Base-by-base conservation (phyloP, 2,329 filamentous ascomycete species). In the Penicillium verrucosum region DNA sequence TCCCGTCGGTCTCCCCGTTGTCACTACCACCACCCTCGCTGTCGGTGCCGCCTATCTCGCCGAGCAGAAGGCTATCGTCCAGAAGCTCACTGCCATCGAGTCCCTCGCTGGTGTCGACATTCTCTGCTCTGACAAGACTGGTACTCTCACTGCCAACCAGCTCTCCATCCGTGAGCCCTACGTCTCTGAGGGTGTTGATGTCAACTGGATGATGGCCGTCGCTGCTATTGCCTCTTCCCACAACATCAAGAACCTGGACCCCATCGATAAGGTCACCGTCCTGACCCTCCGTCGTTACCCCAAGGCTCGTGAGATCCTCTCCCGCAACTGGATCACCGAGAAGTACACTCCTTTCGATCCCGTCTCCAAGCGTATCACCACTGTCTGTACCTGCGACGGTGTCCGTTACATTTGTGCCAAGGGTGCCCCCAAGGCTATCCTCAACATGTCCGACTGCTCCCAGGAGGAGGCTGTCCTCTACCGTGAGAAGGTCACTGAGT, bases 131-230 rank as follows among this genome's bases (percentile, higher is more conserved):
- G 88, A 91, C 78, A 90, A 91, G 83, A 90, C 88, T 44, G 88
- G 88, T 80, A 91, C 88, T 34, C 81, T 90, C 54, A 73, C 71
- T 61, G 71, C 71, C 46, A 73, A 73, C 66, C 87, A 90, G 79
- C 82, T 90, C 51, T 87, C 84, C 69, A 88, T 90, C 70, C 87
- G 88, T 72, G 88, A 90, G 71, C 88, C 88, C 21, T 90, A 87
- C 76, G 87, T 90, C 57, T 84, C 86, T 59, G 88, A 90, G 74
- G 88, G 88, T 67, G 84, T 89, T 70, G 87, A 90, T 75, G 85
- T 90, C 74, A 88, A 90, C 80, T 90, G 87, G 87, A 90, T 90
- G 87, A 90, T 90, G 88, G 87, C 88, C 62, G 88, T 89, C 59
- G 88, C 88, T 58, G 88, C 88, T 59, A 83, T 90, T 54, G 88